Percentiles rank a stretch among this genome's conserved stretches.
These are phyloP conservation scores for Plasmodium knowlesi DNA, from an alignment of 169 alveolate species.

Conservation along the genomic window DNA sequence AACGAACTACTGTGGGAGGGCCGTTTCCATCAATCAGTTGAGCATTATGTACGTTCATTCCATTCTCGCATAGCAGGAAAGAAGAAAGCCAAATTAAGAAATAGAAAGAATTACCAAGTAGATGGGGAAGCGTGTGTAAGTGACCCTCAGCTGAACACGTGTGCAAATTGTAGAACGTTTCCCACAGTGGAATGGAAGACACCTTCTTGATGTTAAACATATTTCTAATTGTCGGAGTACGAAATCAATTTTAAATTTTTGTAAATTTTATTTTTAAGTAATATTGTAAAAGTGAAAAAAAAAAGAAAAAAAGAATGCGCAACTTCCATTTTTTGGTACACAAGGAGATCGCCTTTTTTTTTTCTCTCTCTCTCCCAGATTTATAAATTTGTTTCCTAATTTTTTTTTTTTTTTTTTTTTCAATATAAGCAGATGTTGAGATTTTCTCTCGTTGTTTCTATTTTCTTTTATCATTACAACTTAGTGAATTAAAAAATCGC, in stretches of 20 bases:
- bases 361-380: not conserved
- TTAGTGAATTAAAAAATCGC: not conserved
- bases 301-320: not conserved
- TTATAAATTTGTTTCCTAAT: not conserved
- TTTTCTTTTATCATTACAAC: conserved; percentile 5
- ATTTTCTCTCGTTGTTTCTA: not conserved
- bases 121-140: not conserved
- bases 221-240: not conserved
- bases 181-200: not conserved
- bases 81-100: conserved; percentile 33
- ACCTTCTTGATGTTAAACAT: not conserved
- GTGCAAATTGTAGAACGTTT: not conserved
- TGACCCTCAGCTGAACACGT: not conserved
- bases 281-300: not conserved
- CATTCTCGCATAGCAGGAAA: not conserved
- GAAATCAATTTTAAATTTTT: conserved; percentile 10
- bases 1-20: not conserved
- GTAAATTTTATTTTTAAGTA: conserved; percentile 20
- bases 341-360: not conserved
- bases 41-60: not conserved
- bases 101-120: not conserved
- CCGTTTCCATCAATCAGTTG: not conserved
- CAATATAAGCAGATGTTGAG: not conserved
- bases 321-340: not conserved
- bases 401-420: conserved; percentile 4